Conservation (phyloP, 768 basidiomycete species). For the Boletellus ananiceps region DNA sequence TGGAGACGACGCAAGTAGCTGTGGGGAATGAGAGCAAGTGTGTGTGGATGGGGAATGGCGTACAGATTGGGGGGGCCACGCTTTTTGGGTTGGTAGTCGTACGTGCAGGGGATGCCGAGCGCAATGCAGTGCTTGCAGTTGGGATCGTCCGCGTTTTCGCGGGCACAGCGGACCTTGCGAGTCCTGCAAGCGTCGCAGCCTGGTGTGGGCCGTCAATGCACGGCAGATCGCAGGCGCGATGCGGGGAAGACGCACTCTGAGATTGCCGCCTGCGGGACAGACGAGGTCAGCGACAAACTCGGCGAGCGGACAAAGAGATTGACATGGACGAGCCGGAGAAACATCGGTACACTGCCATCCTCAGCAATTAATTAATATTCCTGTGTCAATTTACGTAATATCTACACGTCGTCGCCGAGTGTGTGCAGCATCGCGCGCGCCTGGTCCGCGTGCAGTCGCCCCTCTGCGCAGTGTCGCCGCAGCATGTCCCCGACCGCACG, state of each 20-base stretch:
- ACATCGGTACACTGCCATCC: constrained; percentile 40
- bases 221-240: constrained; percentile 21
- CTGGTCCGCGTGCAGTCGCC: constrained; percentile 20
- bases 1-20: constrained; percentile 79
- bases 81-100: constrained; percentile 92
- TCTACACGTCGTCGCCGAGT: constrained; percentile 15
- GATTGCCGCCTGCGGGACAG: constrained; percentile 66
- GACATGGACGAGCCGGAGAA: constrained; percentile 50
- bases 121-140: constrained; percentile 87
- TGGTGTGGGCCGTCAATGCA: constrained; percentile 29
- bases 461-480: constrained; percentile 22
- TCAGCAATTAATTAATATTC: background rate
- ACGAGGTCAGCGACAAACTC: constrained; percentile 33
- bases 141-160: constrained; percentile 72
- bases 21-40: background rate
- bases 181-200: constrained; percentile 86
- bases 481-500: constrained; percentile 36
- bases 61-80: constrained; percentile 90
- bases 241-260: constrained; percentile 53
- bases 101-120: constrained; percentile 80
- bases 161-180: constrained; percentile 80
- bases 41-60: constrained; percentile 20
- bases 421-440: constrained; percentile 20
- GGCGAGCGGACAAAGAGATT: constrained; percentile 17
- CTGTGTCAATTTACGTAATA: constrained; percentile 7